Percentiles rank a stretch among this genome's conserved stretches.
These are phyloP conservation scores for Leucaena leucocephala DNA, from an alignment of 306 rosid species.

Conservation along the genomic window DNA sequence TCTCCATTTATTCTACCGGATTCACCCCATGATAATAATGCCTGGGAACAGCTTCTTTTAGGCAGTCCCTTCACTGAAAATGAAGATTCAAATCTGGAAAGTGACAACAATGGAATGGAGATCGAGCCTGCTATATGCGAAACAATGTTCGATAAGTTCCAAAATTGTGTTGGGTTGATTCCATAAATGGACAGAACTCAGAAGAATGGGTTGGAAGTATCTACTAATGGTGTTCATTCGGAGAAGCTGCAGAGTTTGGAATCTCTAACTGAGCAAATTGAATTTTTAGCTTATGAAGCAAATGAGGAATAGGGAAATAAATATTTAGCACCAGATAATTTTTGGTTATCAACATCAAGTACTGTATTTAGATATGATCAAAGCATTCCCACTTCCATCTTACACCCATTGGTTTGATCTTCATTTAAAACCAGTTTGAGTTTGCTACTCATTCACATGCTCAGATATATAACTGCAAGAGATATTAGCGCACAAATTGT, in stretches of 20 bases:
- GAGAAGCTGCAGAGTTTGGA: slow-evolving; percentile 46
- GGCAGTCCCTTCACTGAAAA: slow-evolving; percentile 51
- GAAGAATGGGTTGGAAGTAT: slow-evolving; percentile 35
- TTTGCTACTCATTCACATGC: not conserved
- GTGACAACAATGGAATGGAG: slow-evolving; percentile 53
- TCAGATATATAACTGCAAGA: not conserved
- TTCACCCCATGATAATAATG: slow-evolving; percentile 59
- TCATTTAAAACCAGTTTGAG: slow-evolving; percentile 38
- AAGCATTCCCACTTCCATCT: slow-evolving; percentile 24
- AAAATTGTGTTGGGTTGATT: slow-evolving; percentile 47
- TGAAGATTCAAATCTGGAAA: slow-evolving; percentile 50
- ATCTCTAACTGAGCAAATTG: slow-evolving; percentile 51
- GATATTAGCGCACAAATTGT: not conserved
- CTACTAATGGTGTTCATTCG: slow-evolving; percentile 31
- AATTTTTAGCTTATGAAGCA: slow-evolving; percentile 47
- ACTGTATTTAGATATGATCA: slow-evolving; percentile 22
- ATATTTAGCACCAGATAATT: slow-evolving; percentile 2
- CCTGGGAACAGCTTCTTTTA: slow-evolving; percentile 76
- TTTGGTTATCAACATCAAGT: slow-evolving; percentile 10
- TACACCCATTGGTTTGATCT: slow-evolving; percentile 34
- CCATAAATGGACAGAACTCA: slow-evolving; percentile 58
- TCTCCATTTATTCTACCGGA: slow-evolving; percentile 68
- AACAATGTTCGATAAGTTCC: slow-evolving; percentile 38
- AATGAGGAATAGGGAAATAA: slow-evolving; percentile 30
- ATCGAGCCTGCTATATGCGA: slow-evolving; percentile 44